Percentiles rank a stretch among this genome's conserved stretches.
Conservation (phyloP, 202 grass and related monocot species). For the Carex arenaria region DNA sequence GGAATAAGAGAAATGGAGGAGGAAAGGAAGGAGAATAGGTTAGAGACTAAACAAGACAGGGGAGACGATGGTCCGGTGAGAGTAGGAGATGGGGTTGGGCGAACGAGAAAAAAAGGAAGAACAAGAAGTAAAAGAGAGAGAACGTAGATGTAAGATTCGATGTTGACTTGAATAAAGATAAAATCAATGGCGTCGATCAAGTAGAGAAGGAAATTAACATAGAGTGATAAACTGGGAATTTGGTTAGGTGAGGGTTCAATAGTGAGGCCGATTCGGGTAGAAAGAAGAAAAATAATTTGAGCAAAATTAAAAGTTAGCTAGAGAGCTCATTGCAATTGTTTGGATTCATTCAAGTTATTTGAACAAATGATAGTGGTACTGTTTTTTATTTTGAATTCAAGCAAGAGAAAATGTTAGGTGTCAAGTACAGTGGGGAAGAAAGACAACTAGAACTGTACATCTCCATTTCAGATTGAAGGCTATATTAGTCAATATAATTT, state of each 20-base stretch:
- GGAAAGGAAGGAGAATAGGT: conserved; percentile 6
- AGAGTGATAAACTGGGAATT: background rate
- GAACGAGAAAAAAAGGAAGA: background rate
- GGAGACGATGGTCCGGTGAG: background rate
- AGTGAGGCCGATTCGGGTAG: background rate
- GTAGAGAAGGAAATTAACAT: background rate
- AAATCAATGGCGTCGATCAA: background rate
- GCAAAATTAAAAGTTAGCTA: background rate
- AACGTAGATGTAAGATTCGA: background rate
- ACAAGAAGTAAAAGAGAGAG: conserved; percentile 8
- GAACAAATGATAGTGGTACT: background rate
- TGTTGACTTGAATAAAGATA: conserved; percentile 10
- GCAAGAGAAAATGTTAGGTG: too few species aligned
- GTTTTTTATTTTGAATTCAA: background rate
- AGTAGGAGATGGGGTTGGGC: background rate
- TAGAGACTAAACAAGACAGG: conserved; percentile 15
- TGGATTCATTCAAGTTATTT: background rate
- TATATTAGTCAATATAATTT: too few species aligned
- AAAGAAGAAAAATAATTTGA: conserved; percentile 24
- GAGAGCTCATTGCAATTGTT: background rate
- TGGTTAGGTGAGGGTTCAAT: background rate
- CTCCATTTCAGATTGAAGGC: too few species aligned
- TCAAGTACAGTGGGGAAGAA: too few species aligned
- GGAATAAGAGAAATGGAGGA: conserved; percentile 5
- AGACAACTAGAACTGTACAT: too few species aligned